Evolutionary conservation across 2,329 filamentous ascomycete species (phyloP), one percentile per base, ranked within the genome.

Genomic region (Fusarium sp.): DNA sequence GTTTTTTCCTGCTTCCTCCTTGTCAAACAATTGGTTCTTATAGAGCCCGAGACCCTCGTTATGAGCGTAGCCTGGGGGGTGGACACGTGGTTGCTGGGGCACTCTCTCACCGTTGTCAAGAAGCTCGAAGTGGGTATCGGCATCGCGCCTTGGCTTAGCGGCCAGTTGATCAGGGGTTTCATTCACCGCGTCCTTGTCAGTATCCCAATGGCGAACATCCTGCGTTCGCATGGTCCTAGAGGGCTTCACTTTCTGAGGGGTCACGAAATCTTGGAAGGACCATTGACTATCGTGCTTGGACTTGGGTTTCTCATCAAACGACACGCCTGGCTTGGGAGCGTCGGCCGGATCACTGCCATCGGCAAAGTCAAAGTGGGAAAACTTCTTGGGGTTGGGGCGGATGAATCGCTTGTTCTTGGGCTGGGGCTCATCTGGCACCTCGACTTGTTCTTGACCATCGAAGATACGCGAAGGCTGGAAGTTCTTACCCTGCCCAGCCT

Each of bases 221-320:
- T 92, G 86, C 35, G 83, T 79, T 57, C 88, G 84, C 49, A 81
- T 72, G 19, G 84, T 74, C 74, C 89, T 90, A 41, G 82, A 78
- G 5, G 84, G 81, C 43, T 85, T 80, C 23, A 77, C 66, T 81
- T 96, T 97, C 64, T 89, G 84, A 0, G 94, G 94, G 1, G 93
- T 97, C 14, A 80, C 79, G 69, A 96, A 96, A 76, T 97, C 93
- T 59, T 92, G 86, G 75, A 98, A 98, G 44, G 87, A 87, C 93
- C 94, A 97, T 61, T 91, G 88, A 63, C 87, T 87, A 56, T 82
- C 79, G 72, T 92, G 88, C 78, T 90, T 91, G 50, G 82, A 80
- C 71, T 82, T 83, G 59, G 77, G 74, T 21, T 73, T 73, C 49
- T 82, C 75, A 17, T 81, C 73, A 19, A 76, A 71, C 4, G 76